Evolutionary conservation across 176 grass and related monocot species (phyloP).

Genomic region (Oryza rufipogon): DNA sequence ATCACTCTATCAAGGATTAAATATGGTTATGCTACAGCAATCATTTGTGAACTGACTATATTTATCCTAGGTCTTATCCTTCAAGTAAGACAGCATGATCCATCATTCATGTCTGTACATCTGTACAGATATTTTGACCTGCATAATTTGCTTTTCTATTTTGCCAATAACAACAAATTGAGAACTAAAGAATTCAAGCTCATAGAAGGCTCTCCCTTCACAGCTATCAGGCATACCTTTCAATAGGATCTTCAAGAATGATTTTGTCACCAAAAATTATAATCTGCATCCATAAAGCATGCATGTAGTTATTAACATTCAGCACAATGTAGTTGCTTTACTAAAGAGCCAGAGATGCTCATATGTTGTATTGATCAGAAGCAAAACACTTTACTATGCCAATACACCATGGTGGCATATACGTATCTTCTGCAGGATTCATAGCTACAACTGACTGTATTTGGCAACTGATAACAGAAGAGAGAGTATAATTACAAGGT

Average conservation of each 20-base stretch:
- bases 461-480: background rate
- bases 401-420: background rate
- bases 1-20: background rate
- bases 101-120: background rate
- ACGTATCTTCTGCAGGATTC: background rate
- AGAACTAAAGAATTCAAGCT: slow-evolving; percentile 13
- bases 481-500: background rate
- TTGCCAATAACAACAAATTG: slow-evolving; percentile 18
- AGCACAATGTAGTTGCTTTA: slow-evolving; percentile 1
- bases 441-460: background rate
- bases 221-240: slow-evolving; percentile 57
- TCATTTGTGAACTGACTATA: slow-evolving; percentile 22
- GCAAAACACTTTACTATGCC: background rate
- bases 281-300: slow-evolving; percentile 63
- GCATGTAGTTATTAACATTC: slow-evolving; percentile 22
- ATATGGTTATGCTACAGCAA: slow-evolving; percentile 1
- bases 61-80: slow-evolving; percentile 28
- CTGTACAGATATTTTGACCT: background rate
- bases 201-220: slow-evolving; percentile 13
- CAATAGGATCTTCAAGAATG: slow-evolving; percentile 79
- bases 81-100: slow-evolving; percentile 23
- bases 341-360: background rate
- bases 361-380: background rate
- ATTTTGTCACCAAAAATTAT: slow-evolving; percentile 89
- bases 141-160: slow-evolving; percentile 25